A percentile compares a stretch with the other conserved stretches of the same genome.
Conservation (phyloP, 2,329 filamentous ascomycete genomes). For the Fusarium guadeloupense region DNA sequence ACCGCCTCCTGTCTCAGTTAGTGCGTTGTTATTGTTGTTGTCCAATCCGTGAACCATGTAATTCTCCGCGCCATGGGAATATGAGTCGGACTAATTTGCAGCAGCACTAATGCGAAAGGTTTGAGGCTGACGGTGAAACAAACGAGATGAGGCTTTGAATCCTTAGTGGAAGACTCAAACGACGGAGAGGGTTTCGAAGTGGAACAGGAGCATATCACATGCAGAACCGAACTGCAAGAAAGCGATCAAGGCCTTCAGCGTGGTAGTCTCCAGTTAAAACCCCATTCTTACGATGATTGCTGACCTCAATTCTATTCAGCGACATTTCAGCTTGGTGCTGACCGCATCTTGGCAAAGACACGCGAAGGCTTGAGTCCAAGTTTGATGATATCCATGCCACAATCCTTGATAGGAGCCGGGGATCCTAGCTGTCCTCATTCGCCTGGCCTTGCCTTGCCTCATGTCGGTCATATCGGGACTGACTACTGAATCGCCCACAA, state of each 20-base stretch:
- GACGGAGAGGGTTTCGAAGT: not conserved
- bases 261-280: not conserved
- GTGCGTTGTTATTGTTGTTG: slow-evolving; percentile 11
- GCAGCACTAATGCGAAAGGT: slow-evolving; percentile 5
- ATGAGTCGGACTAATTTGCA: slow-evolving; percentile 5
- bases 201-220: not conserved
- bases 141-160: slow-evolving; percentile 4
- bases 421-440: slow-evolving; percentile 6
- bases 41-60: slow-evolving; percentile 12
- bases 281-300: too few species aligned
- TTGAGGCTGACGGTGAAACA: slow-evolving; percentile 31
- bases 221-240: not conserved
- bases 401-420: slow-evolving; percentile 18
- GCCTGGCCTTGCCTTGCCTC: slow-evolving; percentile 9
- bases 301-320: not conserved
- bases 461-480: slow-evolving; percentile 1
- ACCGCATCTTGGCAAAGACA: slow-evolving; percentile 33
- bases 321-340: slow-evolving; percentile 23
- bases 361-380: slow-evolving; percentile 8
- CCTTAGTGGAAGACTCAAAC: slow-evolving; percentile 10
- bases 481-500: too few species aligned
- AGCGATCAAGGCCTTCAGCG: not conserved
- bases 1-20: slow-evolving; percentile 10
- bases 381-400: slow-evolving; percentile 9
- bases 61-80: slow-evolving; percentile 49